A percentile compares a stretch with the other conserved stretches of the same genome.
These are phyloP conservation scores for Naganishia albida DNA, from an alignment of 1,284 basidiomycete genomes.

Conservation along the genomic window DNA sequence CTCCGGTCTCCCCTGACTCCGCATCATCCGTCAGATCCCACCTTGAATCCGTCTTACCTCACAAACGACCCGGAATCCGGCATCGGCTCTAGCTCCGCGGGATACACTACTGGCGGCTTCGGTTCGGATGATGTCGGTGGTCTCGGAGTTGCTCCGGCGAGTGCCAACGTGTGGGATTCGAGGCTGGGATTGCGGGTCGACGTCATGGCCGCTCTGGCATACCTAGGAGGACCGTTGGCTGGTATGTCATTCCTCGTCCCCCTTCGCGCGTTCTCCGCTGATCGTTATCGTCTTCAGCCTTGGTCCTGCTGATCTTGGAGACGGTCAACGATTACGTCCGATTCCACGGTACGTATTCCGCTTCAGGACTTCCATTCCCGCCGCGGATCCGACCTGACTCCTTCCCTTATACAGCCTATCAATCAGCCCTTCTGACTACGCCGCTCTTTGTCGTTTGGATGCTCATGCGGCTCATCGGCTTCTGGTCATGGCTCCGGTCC, in stretches of 20 bases:
- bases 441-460: conserved; percentile 67
- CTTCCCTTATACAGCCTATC: conserved; percentile 63
- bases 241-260: conserved; percentile 57
- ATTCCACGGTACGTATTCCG: conserved; percentile 65
- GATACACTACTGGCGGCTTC: conserved; percentile 47
- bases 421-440: conserved; percentile 71
- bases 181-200: conserved; percentile 70
- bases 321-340: conserved; percentile 77
- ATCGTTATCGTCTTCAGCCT: conserved; percentile 56
- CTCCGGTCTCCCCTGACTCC: neutral
- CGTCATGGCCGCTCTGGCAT: conserved; percentile 66
- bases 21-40: conserved; percentile 41
- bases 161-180: conserved; percentile 70
- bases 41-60: conserved; percentile 44
- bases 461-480: conserved; percentile 61
- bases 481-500: conserved; percentile 43
- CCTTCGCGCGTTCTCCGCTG: neutral
- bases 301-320: conserved; percentile 69
- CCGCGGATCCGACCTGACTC: conserved; percentile 3
- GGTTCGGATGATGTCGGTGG: conserved; percentile 42
- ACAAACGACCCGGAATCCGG: conserved; percentile 48
- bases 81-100: conserved; percentile 27
- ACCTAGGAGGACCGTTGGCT: conserved; percentile 71
- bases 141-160: conserved; percentile 53
- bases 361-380: neutral